phyloP scores from a whole-genome alignment of 352 stramenopile species.

The Globisporangium uncinulatum region DNA sequence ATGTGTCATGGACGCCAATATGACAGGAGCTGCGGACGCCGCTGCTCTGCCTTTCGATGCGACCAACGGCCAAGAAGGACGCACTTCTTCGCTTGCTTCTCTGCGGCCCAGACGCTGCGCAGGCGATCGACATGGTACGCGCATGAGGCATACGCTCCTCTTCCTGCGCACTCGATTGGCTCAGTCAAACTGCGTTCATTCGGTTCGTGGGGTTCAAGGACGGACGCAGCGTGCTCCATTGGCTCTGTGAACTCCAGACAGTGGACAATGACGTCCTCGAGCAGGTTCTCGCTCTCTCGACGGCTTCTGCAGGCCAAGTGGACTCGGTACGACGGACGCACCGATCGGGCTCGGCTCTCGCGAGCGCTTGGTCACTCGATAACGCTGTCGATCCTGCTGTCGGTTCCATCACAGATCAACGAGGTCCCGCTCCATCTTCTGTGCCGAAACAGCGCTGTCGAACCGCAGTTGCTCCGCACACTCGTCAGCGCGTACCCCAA shows the following conservation, averaged over 20 bases:
- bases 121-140: slow-evolving; percentile 33
- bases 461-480: slow-evolving; percentile 20
- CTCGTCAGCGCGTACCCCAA: slow-evolving; percentile 25
- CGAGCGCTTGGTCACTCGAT: background rate
- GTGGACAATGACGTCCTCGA: slow-evolving; percentile 24
- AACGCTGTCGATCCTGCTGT: background rate
- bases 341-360: background rate
- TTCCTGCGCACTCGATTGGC: background rate
- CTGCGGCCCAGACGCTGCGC: slow-evolving; percentile 22
- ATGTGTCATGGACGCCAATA: background rate
- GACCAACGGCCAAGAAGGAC: slow-evolving; percentile 21
- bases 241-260: slow-evolving; percentile 33
- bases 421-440: slow-evolving; percentile 56
- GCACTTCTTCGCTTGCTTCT: slow-evolving; percentile 33
- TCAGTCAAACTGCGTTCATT: background rate
- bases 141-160: background rate
- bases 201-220: slow-evolving; percentile 17
- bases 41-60: slow-evolving; percentile 35
- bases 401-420: slow-evolving; percentile 21
- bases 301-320: slow-evolving; percentile 14
- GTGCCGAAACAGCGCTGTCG: slow-evolving; percentile 34
- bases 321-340: slow-evolving; percentile 6
- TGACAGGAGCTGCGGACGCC: slow-evolving; percentile 33
- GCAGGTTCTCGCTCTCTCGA: slow-evolving; percentile 9
- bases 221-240: slow-evolving; percentile 49